Evolutionary conservation across 805 yeast genomes (phyloP), one percentile per base, ranked within the genome.

Genomic region (Hanseniaspora occidentalis): DNA sequence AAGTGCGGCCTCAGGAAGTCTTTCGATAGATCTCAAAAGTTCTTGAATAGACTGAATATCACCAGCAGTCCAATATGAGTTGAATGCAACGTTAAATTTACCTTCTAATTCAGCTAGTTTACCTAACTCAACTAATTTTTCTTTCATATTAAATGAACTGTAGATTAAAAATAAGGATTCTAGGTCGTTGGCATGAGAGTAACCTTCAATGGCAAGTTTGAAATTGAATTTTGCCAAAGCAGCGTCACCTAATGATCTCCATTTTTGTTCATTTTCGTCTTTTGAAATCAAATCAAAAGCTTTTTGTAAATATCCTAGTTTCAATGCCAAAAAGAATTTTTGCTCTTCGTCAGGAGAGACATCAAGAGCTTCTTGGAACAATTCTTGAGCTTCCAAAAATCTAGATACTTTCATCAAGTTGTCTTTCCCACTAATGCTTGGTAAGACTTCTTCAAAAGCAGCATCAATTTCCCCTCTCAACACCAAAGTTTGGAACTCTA

Each of bases 401-500:
- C 96, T 75, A 6, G 97, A 79, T 51, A 92, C 77, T 55, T 85
- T 85, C 50, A 77, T 69, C 51, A 77, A 64, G 50, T 84, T 85
- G 31, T 74, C 70, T 47, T 73, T 74, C 24, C 52, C 55, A 47
- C 77, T 80, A 47, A 78, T 71, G 39, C 69, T 73, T 18, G 82
- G 74, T 45, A 79, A 61, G 38, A 68, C 66, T 23, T 69, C 58
- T 48, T 71, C 73, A 43, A 75, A 78, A 6, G 94, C 85, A 48
- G 77, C 81, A 47, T 86, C 95, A 50, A 88, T 64, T 56, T 94
- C 97, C 38, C 96, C 96, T 58, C 98, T 79, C 62, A 89, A 70
- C 3, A 89, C 95, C 43, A 88, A 75, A 1, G 99, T 92, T 68
- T 92, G 97, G 65, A 86, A 88, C 66, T 89, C 97, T 48, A 92